Percentiles rank a stretch among this genome's conserved stretches.
Evolutionary conservation across 2,329 filamentous ascomycete species (phyloP).

Genomic region (Herpotrichia juniperi): DNA sequence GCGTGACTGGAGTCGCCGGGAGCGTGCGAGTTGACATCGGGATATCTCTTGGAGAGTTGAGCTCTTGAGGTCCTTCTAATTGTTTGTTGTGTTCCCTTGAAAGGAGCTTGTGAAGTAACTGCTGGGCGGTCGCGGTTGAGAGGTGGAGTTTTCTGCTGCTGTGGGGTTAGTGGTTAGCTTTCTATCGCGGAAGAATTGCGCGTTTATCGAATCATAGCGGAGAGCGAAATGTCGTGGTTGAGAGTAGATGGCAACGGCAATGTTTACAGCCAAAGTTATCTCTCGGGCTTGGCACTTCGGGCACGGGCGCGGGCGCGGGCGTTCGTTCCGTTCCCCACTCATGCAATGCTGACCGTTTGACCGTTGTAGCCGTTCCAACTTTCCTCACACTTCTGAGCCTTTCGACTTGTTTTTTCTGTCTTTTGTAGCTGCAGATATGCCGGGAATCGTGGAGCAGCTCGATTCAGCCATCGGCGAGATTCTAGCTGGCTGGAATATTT

Average conservation of each 20-base stretch:
- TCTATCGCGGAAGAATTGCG: constrained; percentile 16
- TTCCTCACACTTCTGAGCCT: not conserved
- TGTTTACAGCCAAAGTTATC: not conserved
- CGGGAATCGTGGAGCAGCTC: constrained; percentile 65
- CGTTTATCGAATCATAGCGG: constrained; percentile 6
- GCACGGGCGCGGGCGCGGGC: not conserved
- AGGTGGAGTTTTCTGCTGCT: constrained; percentile 18
- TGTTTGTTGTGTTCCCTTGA: constrained; percentile 10
- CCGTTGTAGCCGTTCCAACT: not conserved
- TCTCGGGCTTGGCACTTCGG: constrained; percentile 4
- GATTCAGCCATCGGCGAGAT: constrained; percentile 74
- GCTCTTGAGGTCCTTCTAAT: constrained; percentile 6
- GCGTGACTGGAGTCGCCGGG: constrained; percentile 22
- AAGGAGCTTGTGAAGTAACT: not conserved
- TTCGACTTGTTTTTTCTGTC: constrained; percentile 1
- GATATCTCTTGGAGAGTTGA: not conserved
- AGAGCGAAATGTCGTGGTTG: constrained; percentile 9
- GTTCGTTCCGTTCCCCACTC: not conserved
- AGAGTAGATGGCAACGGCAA: constrained; percentile 11
- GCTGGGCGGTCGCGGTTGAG: not conserved
- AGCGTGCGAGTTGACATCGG: constrained; percentile 25
- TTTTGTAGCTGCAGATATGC: constrained; percentile 37
- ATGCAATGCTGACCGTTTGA: not conserved
- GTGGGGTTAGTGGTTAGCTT: constrained; percentile 26
- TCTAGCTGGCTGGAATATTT: constrained; percentile 80